Percentiles rank a stretch among this genome's conserved stretches.
Evolutionary conservation across 208 protist species (phyloP).

Genomic region (Acanthamoeba sp.): DNA sequence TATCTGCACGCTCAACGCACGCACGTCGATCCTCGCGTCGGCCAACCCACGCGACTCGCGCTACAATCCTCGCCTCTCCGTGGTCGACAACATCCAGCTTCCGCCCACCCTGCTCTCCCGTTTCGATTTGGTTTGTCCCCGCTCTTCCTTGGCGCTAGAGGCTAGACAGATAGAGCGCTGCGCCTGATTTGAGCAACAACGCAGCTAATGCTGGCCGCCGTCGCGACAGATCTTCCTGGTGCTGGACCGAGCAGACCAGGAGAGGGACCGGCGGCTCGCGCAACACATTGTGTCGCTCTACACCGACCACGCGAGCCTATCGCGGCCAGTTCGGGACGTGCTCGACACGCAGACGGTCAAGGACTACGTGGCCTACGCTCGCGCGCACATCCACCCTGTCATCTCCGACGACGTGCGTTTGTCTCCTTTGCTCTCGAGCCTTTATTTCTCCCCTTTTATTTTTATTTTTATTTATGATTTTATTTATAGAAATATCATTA

Average conservation of each 20-base stretch:
- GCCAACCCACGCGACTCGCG: constrained; percentile 99
- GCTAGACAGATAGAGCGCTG: too few relatives aligned
- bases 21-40: constrained; percentile 99
- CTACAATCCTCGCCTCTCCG: constrained; percentile 97
- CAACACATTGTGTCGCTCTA: constrained; percentile 98
- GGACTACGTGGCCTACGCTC: constrained; percentile 95
- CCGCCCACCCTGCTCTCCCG: constrained; percentile 99
- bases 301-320: constrained; percentile 40
- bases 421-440: too few relatives aligned
- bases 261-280: constrained; percentile 95
- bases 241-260: constrained; percentile 96
- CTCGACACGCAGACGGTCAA: constrained; percentile 82
- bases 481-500: too few relatives aligned
- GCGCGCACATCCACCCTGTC: constrained; percentile 91
- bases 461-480: too few relatives aligned
- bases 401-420: constrained; percentile 93
- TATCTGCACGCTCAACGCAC: constrained; percentile 98
- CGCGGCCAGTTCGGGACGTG: background rate
- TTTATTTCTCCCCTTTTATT: too few relatives aligned
- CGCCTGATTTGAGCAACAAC: too few relatives aligned
- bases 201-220: too few relatives aligned
- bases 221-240: constrained; percentile 86
- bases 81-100: constrained; percentile 99
- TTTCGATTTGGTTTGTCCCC: constrained; percentile 77
- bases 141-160: background rate